Conservation (phyloP, 352 stramenopile genomes). For the Globisporangium mamillatum region DNA sequence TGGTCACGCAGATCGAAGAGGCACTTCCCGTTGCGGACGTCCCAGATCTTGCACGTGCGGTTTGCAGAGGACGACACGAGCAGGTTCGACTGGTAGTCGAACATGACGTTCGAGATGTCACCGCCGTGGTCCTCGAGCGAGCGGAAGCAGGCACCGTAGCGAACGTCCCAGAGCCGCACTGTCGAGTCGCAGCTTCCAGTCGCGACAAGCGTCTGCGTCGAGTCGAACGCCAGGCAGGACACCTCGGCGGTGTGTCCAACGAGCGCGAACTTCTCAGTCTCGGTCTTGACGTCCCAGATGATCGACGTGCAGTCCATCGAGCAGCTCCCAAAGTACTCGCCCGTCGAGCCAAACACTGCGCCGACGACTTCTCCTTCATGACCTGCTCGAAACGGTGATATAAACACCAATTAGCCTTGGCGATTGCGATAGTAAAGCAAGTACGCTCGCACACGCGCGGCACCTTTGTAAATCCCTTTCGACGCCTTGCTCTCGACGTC, state of each 20-base stretch:
- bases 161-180: constrained; percentile 70
- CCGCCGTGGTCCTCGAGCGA: constrained; percentile 52
- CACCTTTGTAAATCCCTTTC: constrained; percentile 39
- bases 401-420: neutral
- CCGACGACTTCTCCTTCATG: constrained; percentile 62
- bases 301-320: constrained; percentile 70
- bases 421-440: neutral
- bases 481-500: constrained; percentile 30
- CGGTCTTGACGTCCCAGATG: constrained; percentile 62
- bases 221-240: constrained; percentile 64
- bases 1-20: constrained; percentile 64
- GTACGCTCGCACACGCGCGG: neutral
- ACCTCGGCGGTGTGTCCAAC: constrained; percentile 62
- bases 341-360: constrained; percentile 35
- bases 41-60: constrained; percentile 66
- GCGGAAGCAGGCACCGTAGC: constrained; percentile 68
- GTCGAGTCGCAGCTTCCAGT: constrained; percentile 68
- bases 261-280: constrained; percentile 40
- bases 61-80: constrained; percentile 58
- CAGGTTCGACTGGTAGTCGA: constrained; percentile 58
- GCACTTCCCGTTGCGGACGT: constrained; percentile 55
- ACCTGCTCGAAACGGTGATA: constrained; percentile 13
- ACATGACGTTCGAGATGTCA: constrained; percentile 60
- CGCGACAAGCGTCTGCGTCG: constrained; percentile 36
- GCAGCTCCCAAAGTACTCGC: constrained; percentile 55